Conservation (phyloP, 441 rosid species). For the Arabidopsis lyrata region DNA sequence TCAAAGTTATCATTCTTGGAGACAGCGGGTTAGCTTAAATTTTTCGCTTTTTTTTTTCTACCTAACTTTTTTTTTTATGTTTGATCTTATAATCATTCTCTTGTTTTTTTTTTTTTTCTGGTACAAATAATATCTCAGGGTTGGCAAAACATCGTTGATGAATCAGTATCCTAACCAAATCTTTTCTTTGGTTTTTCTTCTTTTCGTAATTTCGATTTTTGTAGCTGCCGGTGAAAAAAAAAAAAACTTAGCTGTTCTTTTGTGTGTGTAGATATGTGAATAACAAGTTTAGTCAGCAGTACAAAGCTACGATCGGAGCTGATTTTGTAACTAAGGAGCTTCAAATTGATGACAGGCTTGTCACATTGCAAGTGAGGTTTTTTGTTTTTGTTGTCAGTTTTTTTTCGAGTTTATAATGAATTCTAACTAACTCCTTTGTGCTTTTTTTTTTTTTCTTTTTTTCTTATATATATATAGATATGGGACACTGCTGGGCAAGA, state of each 20-base stretch:
- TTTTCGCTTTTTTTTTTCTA: background rate
- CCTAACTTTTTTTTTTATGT: background rate
- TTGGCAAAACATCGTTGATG: constrained; percentile 99
- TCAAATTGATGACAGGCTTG: constrained; percentile 86
- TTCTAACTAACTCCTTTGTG: background rate
- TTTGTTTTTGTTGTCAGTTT: background rate
- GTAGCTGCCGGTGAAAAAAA: constrained; percentile 17
- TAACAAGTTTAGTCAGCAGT: constrained; percentile 93
- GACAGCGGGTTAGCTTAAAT: constrained; percentile 78
- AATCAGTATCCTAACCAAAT: constrained; percentile 83
- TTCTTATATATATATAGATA: constrained; percentile 60
- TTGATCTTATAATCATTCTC: constrained; percentile 17
- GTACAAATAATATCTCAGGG: constrained; percentile 59
- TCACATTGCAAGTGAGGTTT: constrained; percentile 77
- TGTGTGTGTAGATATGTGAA: constrained; percentile 74
- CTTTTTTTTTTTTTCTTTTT: background rate
- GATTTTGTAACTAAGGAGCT: constrained; percentile 97
- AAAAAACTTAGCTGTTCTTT: constrained; percentile 22
- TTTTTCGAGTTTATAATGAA: background rate
- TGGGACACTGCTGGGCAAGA: constrained; percentile 99
- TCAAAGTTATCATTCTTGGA: constrained; percentile 96
- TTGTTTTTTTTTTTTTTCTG: background rate
- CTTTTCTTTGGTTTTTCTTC: background rate
- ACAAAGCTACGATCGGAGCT: constrained; percentile 97
- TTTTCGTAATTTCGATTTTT: background rate